Evolutionary conservation across 306 rosid genomes (phyloP), one percentile per base, ranked within the genome.

Genomic region (Cucumis hystrix): DNA sequence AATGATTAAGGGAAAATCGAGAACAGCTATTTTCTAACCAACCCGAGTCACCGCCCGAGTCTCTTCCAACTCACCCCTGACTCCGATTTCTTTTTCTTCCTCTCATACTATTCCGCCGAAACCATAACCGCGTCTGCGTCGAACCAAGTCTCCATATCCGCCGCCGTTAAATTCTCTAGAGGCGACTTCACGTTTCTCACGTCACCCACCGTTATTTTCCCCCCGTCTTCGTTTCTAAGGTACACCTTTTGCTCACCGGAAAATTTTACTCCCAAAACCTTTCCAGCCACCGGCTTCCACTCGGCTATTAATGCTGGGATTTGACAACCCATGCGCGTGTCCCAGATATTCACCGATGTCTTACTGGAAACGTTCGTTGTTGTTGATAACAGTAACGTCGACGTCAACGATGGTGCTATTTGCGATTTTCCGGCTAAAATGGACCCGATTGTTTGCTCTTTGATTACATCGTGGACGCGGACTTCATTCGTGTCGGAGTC

Each of bases 261-360:
- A 7, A 85, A 83, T 3, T 81, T 82, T 0, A 85, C 70, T 8
- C 89, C 85, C 35, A 80, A 82, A 33, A 76, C 60, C 28, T 81
- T 84, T 6, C 89, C 92, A 16, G 82, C 14, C 18, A 57, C 79
- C 0, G 97, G 87, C 12, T 78, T 80, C 97, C 97, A 94, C 25
- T 91, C 91, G 39, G 89, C 87, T 0, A 81, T 52, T 6, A 88
- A 76, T 15, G 88, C 86, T 58, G 97, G 98, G 3, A 82, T 63
- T 21, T 89, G 45, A 2, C 79, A 49, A 47, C 93, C 87, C 12
- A 87, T 76, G 20, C 97, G 89, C 37, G 80, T 33, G 83, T 94
- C 98, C 97, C 93, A 91, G 12, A 90, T 52, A 7, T 77, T 79
- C 16, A 94, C 2, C 0, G 82, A 75, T 37, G 80, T 41, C 33